A percentile compares a stretch with the other conserved stretches of the same genome.
These are phyloP conservation scores for Boletus pseudopeckii DNA, from an alignment of 768 basidiomycete species.

Conservation along the genomic window DNA sequence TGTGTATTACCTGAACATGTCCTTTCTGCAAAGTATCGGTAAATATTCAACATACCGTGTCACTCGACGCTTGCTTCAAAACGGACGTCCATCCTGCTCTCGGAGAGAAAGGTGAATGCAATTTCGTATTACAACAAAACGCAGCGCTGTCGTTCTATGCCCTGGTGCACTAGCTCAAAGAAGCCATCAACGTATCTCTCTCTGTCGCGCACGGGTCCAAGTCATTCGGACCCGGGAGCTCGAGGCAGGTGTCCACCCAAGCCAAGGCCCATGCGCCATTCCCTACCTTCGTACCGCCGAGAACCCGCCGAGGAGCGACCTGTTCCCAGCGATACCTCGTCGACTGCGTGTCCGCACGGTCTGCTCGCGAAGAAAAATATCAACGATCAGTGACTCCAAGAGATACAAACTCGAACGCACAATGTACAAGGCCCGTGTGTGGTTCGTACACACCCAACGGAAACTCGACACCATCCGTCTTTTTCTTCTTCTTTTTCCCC, in stretches of 20 bases:
- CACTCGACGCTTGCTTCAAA: not conserved
- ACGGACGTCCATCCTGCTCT: not conserved
- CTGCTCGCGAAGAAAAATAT: conserved; percentile 35
- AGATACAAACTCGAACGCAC: conserved; percentile 41
- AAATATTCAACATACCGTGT: too few species aligned
- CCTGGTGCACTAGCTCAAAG: conserved; percentile 5
- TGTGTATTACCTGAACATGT: not conserved
- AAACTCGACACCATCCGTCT: conserved; percentile 32
- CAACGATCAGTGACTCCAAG: not conserved
- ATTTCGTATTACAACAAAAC: conserved; percentile 3
- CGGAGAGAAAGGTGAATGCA: not conserved
- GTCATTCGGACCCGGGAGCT: conserved; percentile 26
- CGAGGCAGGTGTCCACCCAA: conserved; percentile 62
- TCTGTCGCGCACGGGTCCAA: conserved; percentile 20
- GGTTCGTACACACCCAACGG: conserved; percentile 80
- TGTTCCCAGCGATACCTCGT: conserved; percentile 59
- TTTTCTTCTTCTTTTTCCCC: conserved; percentile 20
- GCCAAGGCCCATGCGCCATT: conserved; percentile 79
- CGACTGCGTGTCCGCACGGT: conserved; percentile 77
- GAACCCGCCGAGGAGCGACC: conserved; percentile 47
- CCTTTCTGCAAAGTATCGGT: not conserved
- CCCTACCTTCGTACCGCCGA: conserved; percentile 74
- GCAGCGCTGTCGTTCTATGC: not conserved
- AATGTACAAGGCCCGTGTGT: conserved; percentile 70
- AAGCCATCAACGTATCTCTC: conserved; percentile 18